Evolutionary conservation across 495 filamentous ascomycete species (phyloP).

Genomic region (Filosporella fistucella): DNA sequence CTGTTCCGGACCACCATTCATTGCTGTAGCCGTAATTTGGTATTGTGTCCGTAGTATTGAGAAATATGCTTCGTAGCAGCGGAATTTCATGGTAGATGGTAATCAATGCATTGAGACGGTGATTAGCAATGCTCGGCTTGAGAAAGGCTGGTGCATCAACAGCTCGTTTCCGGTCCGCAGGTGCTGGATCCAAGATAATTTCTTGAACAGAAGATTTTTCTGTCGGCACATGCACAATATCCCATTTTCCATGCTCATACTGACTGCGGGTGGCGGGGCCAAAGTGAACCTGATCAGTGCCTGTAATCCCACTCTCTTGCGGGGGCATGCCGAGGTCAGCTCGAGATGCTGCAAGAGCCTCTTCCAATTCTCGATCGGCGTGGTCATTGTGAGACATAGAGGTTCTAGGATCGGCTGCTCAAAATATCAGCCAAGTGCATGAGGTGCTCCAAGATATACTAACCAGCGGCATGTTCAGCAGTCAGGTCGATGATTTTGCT

Average conservation of each 20-base stretch:
- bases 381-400: conserved; percentile 42
- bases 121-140: conserved; percentile 52
- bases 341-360: conserved; percentile 33
- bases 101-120: conserved; percentile 63
- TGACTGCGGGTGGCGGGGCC: conserved; percentile 66
- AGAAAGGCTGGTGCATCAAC: conserved; percentile 65
- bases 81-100: conserved; percentile 85
- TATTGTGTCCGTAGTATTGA: conserved; percentile 46
- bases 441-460: conserved; percentile 6
- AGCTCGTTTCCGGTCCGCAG: conserved; percentile 54
- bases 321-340: conserved; percentile 30
- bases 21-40: conserved; percentile 48
- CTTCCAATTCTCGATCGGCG: conserved; percentile 53
- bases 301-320: conserved; percentile 40
- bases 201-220: conserved; percentile 49
- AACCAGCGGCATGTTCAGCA: conserved; percentile 28
- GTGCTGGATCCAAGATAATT: conserved; percentile 55
- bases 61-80: conserved; percentile 67
- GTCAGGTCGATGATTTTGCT: conserved; percentile 35
- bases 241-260: conserved; percentile 73
- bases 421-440: conserved; percentile 15
- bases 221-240: conserved; percentile 60
- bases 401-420: conserved; percentile 37
- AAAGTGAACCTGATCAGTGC: conserved; percentile 43
- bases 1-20: conserved; percentile 83